These are phyloP conservation scores for Microthlaspi erraticum DNA, from an alignment of 345 rosid species.

Conservation along the genomic window DNA sequence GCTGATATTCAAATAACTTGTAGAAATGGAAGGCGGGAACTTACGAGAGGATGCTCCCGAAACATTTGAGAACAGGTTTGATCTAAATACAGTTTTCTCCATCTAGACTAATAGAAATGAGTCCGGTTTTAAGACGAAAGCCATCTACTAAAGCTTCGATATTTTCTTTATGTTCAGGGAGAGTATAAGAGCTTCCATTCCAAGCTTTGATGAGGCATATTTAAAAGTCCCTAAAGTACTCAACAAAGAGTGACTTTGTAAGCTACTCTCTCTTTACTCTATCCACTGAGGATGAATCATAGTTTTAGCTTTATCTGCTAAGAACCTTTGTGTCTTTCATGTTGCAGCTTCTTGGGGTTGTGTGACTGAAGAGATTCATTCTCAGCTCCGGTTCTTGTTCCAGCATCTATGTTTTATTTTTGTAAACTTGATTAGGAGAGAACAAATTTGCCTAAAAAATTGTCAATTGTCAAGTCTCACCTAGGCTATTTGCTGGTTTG, in stretches of 20 bases:
- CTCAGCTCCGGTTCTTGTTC: conserved; percentile 18
- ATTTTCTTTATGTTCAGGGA: conserved; percentile 50
- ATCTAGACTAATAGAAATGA: not conserved
- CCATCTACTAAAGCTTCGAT: conserved; percentile 11
- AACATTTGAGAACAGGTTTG: conserved; percentile 67
- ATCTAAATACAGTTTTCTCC: conserved; percentile 11
- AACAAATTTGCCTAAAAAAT: not conserved
- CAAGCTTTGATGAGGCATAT: conserved; percentile 69
- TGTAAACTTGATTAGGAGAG: not conserved
- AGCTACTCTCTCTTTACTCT: conserved; percentile 32
- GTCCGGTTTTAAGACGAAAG: not conserved
- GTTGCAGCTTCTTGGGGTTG: conserved; percentile 30
- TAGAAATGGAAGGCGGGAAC: conserved; percentile 72
- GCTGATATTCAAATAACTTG: conserved; percentile 17
- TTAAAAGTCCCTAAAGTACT: conserved; percentile 61
- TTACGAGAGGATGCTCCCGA: conserved; percentile 74
- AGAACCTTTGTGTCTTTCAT: conserved; percentile 16
- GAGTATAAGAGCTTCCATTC: conserved; percentile 59
- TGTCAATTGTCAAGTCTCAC: conserved; percentile 1
- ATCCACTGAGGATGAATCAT: not conserved
- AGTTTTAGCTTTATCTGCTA: not conserved
- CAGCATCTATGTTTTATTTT: not conserved
- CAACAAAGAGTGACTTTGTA: conserved; percentile 60
- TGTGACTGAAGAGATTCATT: conserved; percentile 5
- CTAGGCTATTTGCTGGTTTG: not conserved